phyloP scores from a whole-genome alignment of 1,139 yeast species.

The Candida pseudoviswanathii region DNA sequence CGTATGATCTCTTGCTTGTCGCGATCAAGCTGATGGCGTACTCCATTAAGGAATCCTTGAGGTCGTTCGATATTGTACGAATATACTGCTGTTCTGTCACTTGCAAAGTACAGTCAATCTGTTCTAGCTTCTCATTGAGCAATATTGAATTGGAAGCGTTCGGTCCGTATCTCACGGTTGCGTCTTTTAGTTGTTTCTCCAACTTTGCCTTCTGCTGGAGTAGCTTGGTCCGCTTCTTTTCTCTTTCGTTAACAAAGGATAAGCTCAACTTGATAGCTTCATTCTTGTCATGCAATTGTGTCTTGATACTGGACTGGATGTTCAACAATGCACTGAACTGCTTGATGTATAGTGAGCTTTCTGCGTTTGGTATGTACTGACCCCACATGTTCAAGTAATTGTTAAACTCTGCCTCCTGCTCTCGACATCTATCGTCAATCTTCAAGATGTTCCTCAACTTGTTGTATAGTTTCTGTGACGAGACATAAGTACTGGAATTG shows the following conservation, averaged over 20 bases:
- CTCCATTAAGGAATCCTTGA: conserved; percentile 47
- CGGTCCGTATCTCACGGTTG: conserved; percentile 49
- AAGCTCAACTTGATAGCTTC: conserved; percentile 45
- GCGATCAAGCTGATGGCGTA: conserved; percentile 40
- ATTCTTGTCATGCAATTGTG: conserved; percentile 37
- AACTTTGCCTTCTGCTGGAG: conserved; percentile 34
- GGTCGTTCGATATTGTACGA: conserved; percentile 46
- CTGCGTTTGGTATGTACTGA: conserved; percentile 38
- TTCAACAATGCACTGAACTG: conserved; percentile 42
- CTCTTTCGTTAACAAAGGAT: conserved; percentile 51
- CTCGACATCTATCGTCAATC: conserved; percentile 13
- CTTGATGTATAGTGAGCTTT: conserved; percentile 39
- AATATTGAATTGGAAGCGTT: conserved; percentile 38
- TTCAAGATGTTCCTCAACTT: conserved; percentile 17
- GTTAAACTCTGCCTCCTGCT: conserved; percentile 18
- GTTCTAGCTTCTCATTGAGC: conserved; percentile 52
- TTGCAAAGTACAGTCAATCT: conserved; percentile 47
- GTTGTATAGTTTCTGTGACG: conserved; percentile 13
- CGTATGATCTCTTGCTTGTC: conserved; percentile 30
- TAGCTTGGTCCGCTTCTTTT: conserved; percentile 45
- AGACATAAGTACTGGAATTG: conserved; percentile 5
- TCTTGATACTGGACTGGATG: conserved; percentile 34
- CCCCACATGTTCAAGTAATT: conserved; percentile 45
- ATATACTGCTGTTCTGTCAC: conserved; percentile 53
- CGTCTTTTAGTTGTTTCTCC: conserved; percentile 36